Percentiles rank a stretch among this genome's conserved stretches.
These are phyloP conservation scores for Pythium grandisporangium DNA, from an alignment of 352 stramenopile species.

Conservation along the genomic window DNA sequence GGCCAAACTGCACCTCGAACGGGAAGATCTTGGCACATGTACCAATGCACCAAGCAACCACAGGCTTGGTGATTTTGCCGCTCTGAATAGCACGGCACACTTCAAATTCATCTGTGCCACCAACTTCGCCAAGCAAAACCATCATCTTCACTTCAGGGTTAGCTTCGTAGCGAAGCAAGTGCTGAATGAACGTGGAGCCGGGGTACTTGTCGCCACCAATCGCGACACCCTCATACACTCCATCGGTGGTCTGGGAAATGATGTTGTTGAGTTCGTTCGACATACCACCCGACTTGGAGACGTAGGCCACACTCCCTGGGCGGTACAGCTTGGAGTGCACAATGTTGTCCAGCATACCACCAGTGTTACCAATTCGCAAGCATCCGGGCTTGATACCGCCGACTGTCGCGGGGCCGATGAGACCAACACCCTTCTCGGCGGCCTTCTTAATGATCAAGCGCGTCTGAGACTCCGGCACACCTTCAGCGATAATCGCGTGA, in stretches of 20 bases:
- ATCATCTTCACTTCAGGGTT: slow-evolving; percentile 96
- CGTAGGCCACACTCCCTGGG: slow-evolving; percentile 93
- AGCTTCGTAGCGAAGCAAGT: slow-evolving; percentile 93
- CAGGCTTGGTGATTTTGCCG: slow-evolving; percentile 92
- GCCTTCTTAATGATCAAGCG: slow-evolving; percentile 92
- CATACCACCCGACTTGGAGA: slow-evolving; percentile 96
- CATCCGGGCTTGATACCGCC: slow-evolving; percentile 96
- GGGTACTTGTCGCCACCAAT: slow-evolving; percentile 95
- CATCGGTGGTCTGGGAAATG: slow-evolving; percentile 93
- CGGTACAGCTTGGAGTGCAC: slow-evolving; percentile 96
- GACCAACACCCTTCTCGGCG: slow-evolving; percentile 83
- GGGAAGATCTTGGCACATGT: slow-evolving; percentile 96
- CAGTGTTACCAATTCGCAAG: slow-evolving; percentile 96
- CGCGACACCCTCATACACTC: slow-evolving; percentile 93
- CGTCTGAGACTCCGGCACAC: slow-evolving; percentile 94
- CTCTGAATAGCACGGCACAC: slow-evolving; percentile 90
- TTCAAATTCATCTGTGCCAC: slow-evolving; percentile 94
- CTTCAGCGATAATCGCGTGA: slow-evolving; percentile 96
- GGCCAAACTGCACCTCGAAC: slow-evolving; percentile 97
- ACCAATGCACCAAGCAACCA: slow-evolving; percentile 98
- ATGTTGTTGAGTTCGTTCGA: slow-evolving; percentile 98
- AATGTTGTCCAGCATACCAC: slow-evolving; percentile 98
- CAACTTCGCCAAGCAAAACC: slow-evolving; percentile 94
- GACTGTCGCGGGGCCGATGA: slow-evolving; percentile 95
- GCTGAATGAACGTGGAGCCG: slow-evolving; percentile 95